Evolutionary conservation across 306 rosid species (phyloP), one percentile per base, ranked within the genome.

Genomic region (Potentilla sterilis): DNA sequence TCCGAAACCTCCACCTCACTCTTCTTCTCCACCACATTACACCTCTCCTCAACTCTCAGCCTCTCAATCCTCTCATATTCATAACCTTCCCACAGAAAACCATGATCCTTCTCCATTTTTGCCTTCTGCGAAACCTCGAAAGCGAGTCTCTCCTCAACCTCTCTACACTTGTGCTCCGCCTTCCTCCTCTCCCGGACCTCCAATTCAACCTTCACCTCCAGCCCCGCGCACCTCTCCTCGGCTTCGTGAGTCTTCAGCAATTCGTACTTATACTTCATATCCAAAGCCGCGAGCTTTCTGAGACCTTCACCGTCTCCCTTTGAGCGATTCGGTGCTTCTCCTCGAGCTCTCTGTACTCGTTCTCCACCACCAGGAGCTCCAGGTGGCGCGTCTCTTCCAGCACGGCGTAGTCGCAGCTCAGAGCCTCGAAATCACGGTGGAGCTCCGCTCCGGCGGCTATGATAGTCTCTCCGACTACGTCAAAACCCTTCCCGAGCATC

Each of bases 391-490:
- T 40, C 1, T 72, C 65, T 9, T 58, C 70, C 15, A 79, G 65
- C 65, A 28, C 51, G 2, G 54, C 32, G 47, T 59, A 41, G 3
- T 75, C 65, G 8, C 22, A 38, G 14, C 78, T 46, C 83, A 34
- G 58, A 5, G 40, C 37, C 47, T 80, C 71, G 1, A 80, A 38
- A 57, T 78, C 77, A 1, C 51, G 73, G n/a, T 68, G 54, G 48
- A 78, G n/a, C 14, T 67, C 62, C 1, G 35, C 51, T 72, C 79
- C 85, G 52, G 75, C 67, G 3, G 44, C 73, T 2, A 78, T 59
- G 63, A 84, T 22, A 66, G 47, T 55, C 75, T 72, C 79, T 69
- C 68, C 81, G 4, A 72, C 83, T 1, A n/a, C 61, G 37, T 81
- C 81, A 4, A 81, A 81, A 5, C 28, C 76, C 3, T 32, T 66